Conservation (phyloP, 2,329 filamentous ascomycete species). For the Paramyrothecium sp. region DNA sequence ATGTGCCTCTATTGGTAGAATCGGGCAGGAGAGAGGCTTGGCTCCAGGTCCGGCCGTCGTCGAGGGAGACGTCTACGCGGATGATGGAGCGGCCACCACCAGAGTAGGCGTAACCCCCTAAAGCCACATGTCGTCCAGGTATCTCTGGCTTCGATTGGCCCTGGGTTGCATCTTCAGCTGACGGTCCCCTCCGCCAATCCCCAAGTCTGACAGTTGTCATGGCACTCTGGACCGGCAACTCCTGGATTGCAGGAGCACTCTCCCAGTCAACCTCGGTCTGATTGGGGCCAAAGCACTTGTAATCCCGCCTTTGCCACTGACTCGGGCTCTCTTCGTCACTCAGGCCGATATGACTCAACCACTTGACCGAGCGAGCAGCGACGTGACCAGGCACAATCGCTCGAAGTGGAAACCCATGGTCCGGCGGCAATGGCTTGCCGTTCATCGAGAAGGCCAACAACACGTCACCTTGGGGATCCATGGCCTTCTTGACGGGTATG, state of each 20-base stretch:
- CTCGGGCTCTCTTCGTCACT: slow-evolving; percentile 65
- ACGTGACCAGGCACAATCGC: slow-evolving; percentile 64
- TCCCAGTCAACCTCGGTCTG: slow-evolving; percentile 61
- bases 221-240: slow-evolving; percentile 67
- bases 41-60: slow-evolving; percentile 63
- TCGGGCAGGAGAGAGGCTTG: slow-evolving; percentile 60
- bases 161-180: not conserved
- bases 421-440: slow-evolving; percentile 56
- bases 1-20: slow-evolving; percentile 26
- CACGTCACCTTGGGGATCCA: slow-evolving; percentile 62
- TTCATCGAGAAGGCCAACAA: slow-evolving; percentile 69
- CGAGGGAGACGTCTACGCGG: slow-evolving; percentile 65
- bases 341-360: slow-evolving; percentile 63
- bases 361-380: slow-evolving; percentile 67
- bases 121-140: slow-evolving; percentile 26
- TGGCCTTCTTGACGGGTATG: slow-evolving; percentile 56
- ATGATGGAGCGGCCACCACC: slow-evolving; percentile 65
- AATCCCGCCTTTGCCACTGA: slow-evolving; percentile 66
- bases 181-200: slow-evolving; percentile 22
- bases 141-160: not conserved
- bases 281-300: slow-evolving; percentile 68
- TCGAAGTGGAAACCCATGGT: slow-evolving; percentile 65
- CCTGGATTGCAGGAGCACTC: slow-evolving; percentile 61
- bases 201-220: slow-evolving; percentile 53
- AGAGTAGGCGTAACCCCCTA: slow-evolving; percentile 66